A percentile compares a stretch with the other conserved stretches of the same genome.
phyloP scores from a whole-genome alignment of 129 eudicot species.

The Tanacetum coccineum region DNA sequence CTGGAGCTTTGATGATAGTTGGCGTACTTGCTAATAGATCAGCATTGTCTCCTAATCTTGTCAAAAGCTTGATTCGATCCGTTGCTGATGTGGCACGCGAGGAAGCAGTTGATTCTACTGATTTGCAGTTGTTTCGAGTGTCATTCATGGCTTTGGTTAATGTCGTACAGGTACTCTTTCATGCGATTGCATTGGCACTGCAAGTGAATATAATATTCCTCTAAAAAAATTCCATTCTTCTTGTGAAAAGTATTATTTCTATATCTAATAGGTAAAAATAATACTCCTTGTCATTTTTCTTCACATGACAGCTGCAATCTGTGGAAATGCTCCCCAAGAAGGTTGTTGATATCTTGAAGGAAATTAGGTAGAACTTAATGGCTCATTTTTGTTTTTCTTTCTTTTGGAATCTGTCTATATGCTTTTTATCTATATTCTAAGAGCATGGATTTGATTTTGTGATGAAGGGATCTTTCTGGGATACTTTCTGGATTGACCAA shows the following conservation, averaged over 20 bases:
- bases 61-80: slow-evolving; percentile 62
- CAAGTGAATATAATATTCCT: neutral
- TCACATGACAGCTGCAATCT: slow-evolving; percentile 54
- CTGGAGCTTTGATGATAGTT: slow-evolving; percentile 84
- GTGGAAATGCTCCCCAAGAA: slow-evolving; percentile 80
- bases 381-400: neutral
- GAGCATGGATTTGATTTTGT: slow-evolving; percentile 20
- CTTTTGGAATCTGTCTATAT: neutral
- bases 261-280: neutral
- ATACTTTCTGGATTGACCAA: slow-evolving; percentile 53
- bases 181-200: slow-evolving; percentile 2
- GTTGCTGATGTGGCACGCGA: slow-evolving; percentile 59
- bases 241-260: neutral
- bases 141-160: slow-evolving; percentile 68
- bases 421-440: neutral
- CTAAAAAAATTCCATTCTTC: slow-evolving; percentile 3
- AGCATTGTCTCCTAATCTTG: slow-evolving; percentile 56
- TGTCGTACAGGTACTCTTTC: slow-evolving; percentile 63
- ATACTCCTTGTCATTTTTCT: slow-evolving; percentile 6
- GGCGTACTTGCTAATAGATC: slow-evolving; percentile 64
- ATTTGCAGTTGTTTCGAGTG: slow-evolving; percentile 61
- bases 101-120: slow-evolving; percentile 55
- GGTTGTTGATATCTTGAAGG: slow-evolving; percentile 54
- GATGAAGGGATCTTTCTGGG: slow-evolving; percentile 60
- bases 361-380: slow-evolving; percentile 44